Evolutionary conservation across 2,329 filamentous ascomycete species (phyloP).

Genomic region (Tothia fuscella): DNA sequence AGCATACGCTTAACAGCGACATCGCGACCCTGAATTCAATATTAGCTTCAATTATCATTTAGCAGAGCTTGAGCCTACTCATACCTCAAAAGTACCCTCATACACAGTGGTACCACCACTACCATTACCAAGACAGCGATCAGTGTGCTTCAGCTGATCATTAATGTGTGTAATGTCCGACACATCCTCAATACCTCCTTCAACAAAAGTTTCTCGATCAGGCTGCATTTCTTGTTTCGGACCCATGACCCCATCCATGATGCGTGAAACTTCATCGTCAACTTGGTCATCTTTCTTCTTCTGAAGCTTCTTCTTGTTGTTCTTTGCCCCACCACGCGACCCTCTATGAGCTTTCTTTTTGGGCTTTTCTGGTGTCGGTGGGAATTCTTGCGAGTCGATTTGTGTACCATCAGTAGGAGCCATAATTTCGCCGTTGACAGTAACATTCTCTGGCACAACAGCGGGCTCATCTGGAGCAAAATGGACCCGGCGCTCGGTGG

Average conservation of each 20-base stretch:
- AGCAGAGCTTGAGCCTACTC: slow-evolving; percentile 9
- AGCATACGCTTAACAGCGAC: slow-evolving; percentile 97
- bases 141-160: slow-evolving; percentile 47
- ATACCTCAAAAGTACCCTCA: slow-evolving; percentile 71
- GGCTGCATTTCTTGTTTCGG: slow-evolving; percentile 22
- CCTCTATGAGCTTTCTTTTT: slow-evolving; percentile 40
- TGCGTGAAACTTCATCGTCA: slow-evolving; percentile 13
- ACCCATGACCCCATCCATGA: slow-evolving; percentile 28
- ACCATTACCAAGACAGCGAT: slow-evolving; percentile 53
- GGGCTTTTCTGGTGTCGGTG: slow-evolving; percentile 15
- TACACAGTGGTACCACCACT: slow-evolving; percentile 97
- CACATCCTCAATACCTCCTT: slow-evolving; percentile 28
- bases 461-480: neutral
- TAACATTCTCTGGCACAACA: neutral
- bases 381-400: neutral
- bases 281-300: slow-evolving; percentile 21
- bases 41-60: neutral
- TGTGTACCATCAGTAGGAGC: neutral
- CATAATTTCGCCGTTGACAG: slow-evolving; percentile 3
- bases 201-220: neutral
- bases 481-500: slow-evolving; percentile 1
- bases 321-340: slow-evolving; percentile 34
- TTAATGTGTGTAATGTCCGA: slow-evolving; percentile 45
- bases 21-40: slow-evolving; percentile 48
- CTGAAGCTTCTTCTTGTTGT: slow-evolving; percentile 27